Percentiles rank a stretch among this genome's conserved stretches.
Evolutionary conservation across 202 grass and related monocot species (phyloP).

Genomic region (Hordeum pubiflorum): DNA sequence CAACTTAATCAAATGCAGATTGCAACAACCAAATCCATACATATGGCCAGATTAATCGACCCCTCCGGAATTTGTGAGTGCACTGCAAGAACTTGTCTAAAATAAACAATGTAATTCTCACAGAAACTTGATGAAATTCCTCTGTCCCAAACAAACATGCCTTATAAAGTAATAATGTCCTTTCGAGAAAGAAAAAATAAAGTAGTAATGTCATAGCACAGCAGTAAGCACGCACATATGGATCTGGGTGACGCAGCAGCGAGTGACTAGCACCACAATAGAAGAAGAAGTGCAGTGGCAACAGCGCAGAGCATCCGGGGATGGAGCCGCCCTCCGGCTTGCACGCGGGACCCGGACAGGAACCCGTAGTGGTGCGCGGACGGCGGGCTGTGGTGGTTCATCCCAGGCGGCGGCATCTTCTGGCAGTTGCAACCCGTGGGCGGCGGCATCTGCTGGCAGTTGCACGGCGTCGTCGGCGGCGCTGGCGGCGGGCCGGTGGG

Average conservation of each 20-base stretch:
- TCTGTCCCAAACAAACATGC: background rate
- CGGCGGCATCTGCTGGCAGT: background rate
- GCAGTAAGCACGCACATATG: background rate
- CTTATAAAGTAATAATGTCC: background rate
- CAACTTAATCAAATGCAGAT: background rate
- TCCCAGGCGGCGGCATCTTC: background rate
- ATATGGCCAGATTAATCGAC: background rate
- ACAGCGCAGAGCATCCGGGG: background rate
- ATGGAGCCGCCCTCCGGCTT: background rate
- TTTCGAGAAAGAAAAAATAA: too few species aligned
- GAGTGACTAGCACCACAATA: background rate
- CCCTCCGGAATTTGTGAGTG: background rate
- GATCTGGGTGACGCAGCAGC: background rate
- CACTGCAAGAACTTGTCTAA: background rate
- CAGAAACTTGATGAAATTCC: background rate
- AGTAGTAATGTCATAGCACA: background rate
- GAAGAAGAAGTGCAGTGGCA: background rate
- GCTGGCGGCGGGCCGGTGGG: background rate
- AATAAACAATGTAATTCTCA: background rate
- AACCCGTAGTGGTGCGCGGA: background rate
- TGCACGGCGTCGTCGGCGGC: background rate
- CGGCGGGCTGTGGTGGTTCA: background rate
- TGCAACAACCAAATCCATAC: background rate
- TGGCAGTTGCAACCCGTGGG: background rate
- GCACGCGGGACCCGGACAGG: constrained; percentile 3